phyloP scores from a whole-genome alignment of 1,139 yeast genomes.

The Protomyces gravidus region DNA sequence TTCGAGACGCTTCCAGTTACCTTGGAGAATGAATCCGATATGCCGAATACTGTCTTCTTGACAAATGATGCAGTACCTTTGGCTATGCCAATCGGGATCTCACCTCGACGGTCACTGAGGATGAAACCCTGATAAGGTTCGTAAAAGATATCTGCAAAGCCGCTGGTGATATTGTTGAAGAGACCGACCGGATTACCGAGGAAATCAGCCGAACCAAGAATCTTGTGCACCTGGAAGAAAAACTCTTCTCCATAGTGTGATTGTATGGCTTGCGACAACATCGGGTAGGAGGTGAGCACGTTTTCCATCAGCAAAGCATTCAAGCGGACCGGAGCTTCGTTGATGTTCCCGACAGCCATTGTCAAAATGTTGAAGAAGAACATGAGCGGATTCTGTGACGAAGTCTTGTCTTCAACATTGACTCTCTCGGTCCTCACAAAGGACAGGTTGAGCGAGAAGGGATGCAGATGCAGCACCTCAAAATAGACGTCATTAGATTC shows the following conservation, averaged over 20 bases:
- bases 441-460: conserved; percentile 79
- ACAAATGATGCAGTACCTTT: conserved; percentile 92
- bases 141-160: conserved; percentile 91
- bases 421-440: conserved; percentile 86
- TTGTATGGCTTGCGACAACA: conserved; percentile 63
- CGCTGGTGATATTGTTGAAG: conserved; percentile 87
- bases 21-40: conserved; percentile 88
- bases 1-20: conserved; percentile 92
- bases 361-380: conserved; percentile 81
- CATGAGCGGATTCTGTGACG: conserved; percentile 59
- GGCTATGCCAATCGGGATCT: conserved; percentile 89
- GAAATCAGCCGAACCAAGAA: conserved; percentile 93
- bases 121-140: conserved; percentile 96
- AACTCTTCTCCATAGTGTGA: conserved; percentile 92
- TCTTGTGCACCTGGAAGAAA: conserved; percentile 84
- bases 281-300: conserved; percentile 76
- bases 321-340: conserved; percentile 90
- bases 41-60: conserved; percentile 90
- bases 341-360: conserved; percentile 95
- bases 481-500: conserved; percentile 75
- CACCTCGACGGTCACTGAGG: conserved; percentile 92
- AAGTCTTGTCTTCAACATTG: conserved; percentile 52
- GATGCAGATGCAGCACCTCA: conserved; percentile 89
- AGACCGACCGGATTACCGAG: conserved; percentile 96
- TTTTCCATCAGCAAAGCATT: conserved; percentile 86